Conservation (phyloP, 371 early-diverging fungal species). For the Chytridium lagenaria region DNA sequence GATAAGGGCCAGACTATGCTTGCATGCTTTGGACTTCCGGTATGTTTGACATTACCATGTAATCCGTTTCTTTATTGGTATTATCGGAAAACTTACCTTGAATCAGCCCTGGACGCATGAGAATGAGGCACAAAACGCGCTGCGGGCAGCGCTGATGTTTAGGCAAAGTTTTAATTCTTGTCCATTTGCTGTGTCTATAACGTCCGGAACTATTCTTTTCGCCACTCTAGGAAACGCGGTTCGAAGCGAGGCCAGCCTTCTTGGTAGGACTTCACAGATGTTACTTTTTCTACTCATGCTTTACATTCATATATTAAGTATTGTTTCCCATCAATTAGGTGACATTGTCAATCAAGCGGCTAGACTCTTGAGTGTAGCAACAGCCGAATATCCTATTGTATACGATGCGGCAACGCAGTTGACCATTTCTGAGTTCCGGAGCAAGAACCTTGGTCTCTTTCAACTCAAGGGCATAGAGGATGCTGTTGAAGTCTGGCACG, state of each 20-base stretch:
- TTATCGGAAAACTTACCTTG: no score
- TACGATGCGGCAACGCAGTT: not conserved
- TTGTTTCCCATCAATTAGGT: not conserved
- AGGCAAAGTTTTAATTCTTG: not conserved
- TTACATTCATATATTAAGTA: no score
- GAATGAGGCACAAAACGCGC: not conserved
- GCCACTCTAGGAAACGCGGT: not conserved
- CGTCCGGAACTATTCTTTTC: conserved; percentile 14
- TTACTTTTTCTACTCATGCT: no score
- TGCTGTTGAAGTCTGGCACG: not conserved
- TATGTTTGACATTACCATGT: no score
- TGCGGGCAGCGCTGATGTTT: not conserved
- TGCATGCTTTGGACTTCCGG: conserved; percentile 21
- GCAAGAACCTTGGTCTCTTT: not conserved
- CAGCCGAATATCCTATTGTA: not conserved
- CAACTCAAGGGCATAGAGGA: not conserved
- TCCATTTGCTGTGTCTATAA: not conserved
- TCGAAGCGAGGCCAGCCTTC: conserved; percentile 14
- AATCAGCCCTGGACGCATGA: conserved; percentile 24
- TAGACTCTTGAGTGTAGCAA: not conserved
- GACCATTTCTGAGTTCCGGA: not conserved
- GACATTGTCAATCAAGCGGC: conserved; percentile 9
- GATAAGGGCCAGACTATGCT: conserved; percentile 26
- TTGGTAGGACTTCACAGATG: no score
- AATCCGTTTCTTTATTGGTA: no score